Conservation (phyloP, 2,329 filamentous ascomycete species). For the Fragosphaeria purpurea region DNA sequence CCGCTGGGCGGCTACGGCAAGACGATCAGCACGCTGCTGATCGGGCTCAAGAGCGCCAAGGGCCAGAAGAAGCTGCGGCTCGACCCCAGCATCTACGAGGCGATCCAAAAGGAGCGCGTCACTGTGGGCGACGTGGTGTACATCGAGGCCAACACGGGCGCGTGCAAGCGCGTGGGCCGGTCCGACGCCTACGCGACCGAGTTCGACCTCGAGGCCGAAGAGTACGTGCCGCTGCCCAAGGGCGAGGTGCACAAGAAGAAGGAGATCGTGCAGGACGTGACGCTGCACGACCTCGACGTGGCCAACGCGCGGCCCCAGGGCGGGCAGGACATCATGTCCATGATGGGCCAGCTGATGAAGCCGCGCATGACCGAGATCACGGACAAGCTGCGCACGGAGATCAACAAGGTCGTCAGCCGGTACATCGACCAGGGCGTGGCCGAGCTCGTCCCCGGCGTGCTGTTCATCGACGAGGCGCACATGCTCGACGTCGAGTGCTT, state of each 20-base stretch:
- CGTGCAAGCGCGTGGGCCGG: slow-evolving; percentile 91
- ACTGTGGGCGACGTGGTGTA: slow-evolving; percentile 96
- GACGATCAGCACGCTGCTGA: slow-evolving; percentile 91
- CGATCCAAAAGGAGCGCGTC: slow-evolving; percentile 96
- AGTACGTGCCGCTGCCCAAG: slow-evolving; percentile 98
- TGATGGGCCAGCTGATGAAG: slow-evolving; percentile 99
- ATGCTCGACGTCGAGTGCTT: slow-evolving; percentile 99
- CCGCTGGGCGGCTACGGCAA: slow-evolving; percentile 93
- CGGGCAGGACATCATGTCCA: slow-evolving; percentile 99
- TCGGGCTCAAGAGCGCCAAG: slow-evolving; percentile 88
- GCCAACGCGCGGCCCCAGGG: slow-evolving; percentile 93
- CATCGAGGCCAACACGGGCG: slow-evolving; percentile 97
- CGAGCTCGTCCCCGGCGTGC: slow-evolving; percentile 91
- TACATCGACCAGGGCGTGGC: slow-evolving; percentile 98
- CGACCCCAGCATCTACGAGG: slow-evolving; percentile 97
- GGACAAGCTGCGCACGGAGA: slow-evolving; percentile 88
- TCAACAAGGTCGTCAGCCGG: slow-evolving; percentile 98
- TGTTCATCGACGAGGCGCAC: slow-evolving; percentile 99
- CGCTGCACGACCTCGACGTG: slow-evolving; percentile 90
- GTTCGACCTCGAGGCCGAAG: slow-evolving; percentile 96
- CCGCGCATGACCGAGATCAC: slow-evolving; percentile 99
- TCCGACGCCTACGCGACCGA: slow-evolving; percentile 97
- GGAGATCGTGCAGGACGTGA: slow-evolving; percentile 98
- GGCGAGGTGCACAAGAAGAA: slow-evolving; percentile 99
- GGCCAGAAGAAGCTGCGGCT: slow-evolving; percentile 96